These are phyloP conservation scores for Furcasterigmium furcatum DNA, from an alignment of 2,329 filamentous ascomycete genomes.

Conservation along the genomic window DNA sequence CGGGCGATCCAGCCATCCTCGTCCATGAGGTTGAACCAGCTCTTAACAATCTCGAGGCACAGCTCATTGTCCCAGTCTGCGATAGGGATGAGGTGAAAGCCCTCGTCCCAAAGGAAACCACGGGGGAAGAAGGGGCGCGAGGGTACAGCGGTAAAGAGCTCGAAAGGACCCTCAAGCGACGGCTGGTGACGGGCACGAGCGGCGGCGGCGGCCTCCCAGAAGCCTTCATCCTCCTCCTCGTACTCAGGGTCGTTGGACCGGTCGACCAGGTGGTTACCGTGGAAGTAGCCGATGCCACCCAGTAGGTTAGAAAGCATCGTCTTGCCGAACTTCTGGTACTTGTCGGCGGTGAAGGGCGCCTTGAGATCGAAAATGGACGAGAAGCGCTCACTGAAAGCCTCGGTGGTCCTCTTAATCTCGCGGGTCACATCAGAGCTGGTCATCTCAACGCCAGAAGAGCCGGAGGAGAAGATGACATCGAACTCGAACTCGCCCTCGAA, in stretches of 20 bases:
- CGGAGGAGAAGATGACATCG: conserved; percentile 75
- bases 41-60: conserved; percentile 81
- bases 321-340: conserved; percentile 77
- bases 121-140: conserved; percentile 94
- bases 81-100: conserved; percentile 89
- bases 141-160: conserved; percentile 88
- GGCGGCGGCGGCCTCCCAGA: conserved; percentile 88
- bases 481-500: conserved; percentile 92
- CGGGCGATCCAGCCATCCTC: conserved; percentile 96
- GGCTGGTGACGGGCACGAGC: conserved; percentile 69
- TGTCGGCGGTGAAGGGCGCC: conserved; percentile 68
- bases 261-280: conserved; percentile 84
- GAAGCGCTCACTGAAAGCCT: conserved; percentile 74
- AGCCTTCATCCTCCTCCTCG: conserved; percentile 90
- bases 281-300: conserved; percentile 93
- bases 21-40: conserved; percentile 96
- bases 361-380: conserved; percentile 68
- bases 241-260: conserved; percentile 90
- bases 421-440: conserved; percentile 63
- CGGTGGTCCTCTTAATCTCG: conserved; percentile 63
- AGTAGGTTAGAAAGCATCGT: conserved; percentile 93
- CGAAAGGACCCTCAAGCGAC: conserved; percentile 74
- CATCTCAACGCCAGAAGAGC: conserved; percentile 48
- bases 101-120: conserved; percentile 97
- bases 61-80: conserved; percentile 93